These are phyloP conservation scores for Pythium rishiriense DNA, from an alignment of 352 stramenopile genomes.

Conservation along the genomic window DNA sequence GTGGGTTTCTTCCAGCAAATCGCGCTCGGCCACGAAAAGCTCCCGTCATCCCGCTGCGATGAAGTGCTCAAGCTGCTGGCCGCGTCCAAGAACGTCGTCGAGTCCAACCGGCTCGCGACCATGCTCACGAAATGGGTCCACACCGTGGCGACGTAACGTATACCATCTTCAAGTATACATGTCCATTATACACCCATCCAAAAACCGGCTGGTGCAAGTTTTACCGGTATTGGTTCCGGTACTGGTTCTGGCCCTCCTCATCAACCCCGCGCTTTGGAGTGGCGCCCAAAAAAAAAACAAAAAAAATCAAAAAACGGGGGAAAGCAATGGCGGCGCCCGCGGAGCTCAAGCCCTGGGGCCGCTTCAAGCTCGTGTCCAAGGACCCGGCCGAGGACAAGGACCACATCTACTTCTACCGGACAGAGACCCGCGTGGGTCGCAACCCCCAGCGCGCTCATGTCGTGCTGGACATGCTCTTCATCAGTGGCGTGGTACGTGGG, in stretches of 20 bases:
- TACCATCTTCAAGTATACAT: background rate
- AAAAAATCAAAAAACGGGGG: background rate
- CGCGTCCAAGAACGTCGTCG: slow-evolving; percentile 55
- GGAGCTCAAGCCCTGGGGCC: slow-evolving; percentile 42
- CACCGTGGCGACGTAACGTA: slow-evolving; percentile 7
- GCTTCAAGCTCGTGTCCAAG: slow-evolving; percentile 65
- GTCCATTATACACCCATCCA: background rate
- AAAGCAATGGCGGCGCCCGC: background rate
- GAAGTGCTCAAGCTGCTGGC: slow-evolving; percentile 54
- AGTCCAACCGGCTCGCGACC: slow-evolving; percentile 45
- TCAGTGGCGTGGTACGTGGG: slow-evolving; percentile 62
- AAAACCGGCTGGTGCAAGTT: background rate
- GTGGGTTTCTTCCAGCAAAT: slow-evolving; percentile 65
- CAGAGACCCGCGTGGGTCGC: slow-evolving; percentile 54
- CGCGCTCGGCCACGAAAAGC: slow-evolving; percentile 33
- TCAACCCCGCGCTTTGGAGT: background rate
- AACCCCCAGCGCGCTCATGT: slow-evolving; percentile 45
- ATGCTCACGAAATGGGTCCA: slow-evolving; percentile 51
- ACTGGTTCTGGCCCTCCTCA: background rate
- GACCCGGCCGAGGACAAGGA: slow-evolving; percentile 51
- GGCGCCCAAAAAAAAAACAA: too few species aligned
- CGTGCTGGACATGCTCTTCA: slow-evolving; percentile 56
- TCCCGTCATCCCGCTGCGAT: slow-evolving; percentile 32
- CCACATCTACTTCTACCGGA: slow-evolving; percentile 59
- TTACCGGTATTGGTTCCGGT: slow-evolving; percentile 8